phyloP scores from a whole-genome alignment of 768 basidiomycete species.

The Lactarius psammicola region DNA sequence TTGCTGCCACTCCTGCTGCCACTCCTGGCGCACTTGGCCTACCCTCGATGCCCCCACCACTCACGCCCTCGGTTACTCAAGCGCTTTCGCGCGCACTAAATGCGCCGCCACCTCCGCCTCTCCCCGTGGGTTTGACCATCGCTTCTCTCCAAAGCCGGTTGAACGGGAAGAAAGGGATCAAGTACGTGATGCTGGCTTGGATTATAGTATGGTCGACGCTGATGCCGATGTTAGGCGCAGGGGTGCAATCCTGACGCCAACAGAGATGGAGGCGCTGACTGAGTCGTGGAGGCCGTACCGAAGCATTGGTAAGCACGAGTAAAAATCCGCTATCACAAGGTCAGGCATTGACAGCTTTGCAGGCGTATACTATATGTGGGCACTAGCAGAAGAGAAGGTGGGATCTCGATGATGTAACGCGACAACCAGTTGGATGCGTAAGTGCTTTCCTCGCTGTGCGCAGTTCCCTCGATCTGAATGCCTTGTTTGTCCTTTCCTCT shows the following conservation, averaged over 20 bases:
- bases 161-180: constrained; percentile 67
- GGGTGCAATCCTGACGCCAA: constrained; percentile 70
- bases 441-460: not conserved
- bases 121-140: constrained; percentile 62
- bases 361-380: constrained; percentile 91
- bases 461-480: not conserved
- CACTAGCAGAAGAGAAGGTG: constrained; percentile 49
- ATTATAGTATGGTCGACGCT: not conserved
- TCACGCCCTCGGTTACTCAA: constrained; percentile 68
- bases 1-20: not conserved
- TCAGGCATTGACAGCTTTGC: constrained; percentile 17
- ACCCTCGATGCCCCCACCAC: constrained; percentile 50
- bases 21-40: constrained; percentile 31
- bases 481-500: not conserved
- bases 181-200: constrained; percentile 43
- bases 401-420: constrained; percentile 5
- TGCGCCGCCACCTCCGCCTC: constrained; percentile 35
- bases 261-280: constrained; percentile 79
- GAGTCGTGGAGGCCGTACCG: constrained; percentile 79
- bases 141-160: constrained; percentile 57
- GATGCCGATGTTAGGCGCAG: constrained; percentile 37
- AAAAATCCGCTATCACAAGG: not conserved
- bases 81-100: constrained; percentile 41
- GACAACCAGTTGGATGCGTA: not conserved
- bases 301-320: constrained; percentile 59